Base-by-base conservation (phyloP, 2,329 filamentous ascomycete species). In the Blastomyces silverae region DNA sequence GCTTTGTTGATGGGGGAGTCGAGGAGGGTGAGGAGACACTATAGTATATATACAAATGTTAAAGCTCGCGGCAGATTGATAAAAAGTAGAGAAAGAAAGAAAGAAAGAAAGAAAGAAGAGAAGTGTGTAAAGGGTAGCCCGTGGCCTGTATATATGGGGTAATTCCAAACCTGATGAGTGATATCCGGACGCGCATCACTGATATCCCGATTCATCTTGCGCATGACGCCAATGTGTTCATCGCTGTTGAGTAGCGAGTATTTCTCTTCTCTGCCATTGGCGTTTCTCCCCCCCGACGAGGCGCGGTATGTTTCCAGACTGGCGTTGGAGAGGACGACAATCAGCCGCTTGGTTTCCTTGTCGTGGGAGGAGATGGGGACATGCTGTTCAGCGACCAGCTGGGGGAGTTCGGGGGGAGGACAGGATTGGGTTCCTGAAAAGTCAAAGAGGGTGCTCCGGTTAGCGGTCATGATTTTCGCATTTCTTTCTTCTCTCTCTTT, bases 1-100 rank as follows among this genome's bases (percentile, higher is more conserved):
- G 93, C 92, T 80, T 99, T 99, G 85, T 99, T 99, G 84, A 97
- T 89, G 59, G 94, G 94, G 25, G 94, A 99, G 77, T 99, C 94
- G 73, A 99, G 88, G 42, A 99, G 87, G 59, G 94, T 99, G 71
- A 99, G 87, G 61, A 99, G 87, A 78, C 94, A 99, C 94, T 99
- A 78, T 64, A 22, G 22, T 7, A 39, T 56, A 62, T 52, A 57
- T 59, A 44, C 58, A 59, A 44, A 31, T 44, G 25, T 15, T 62
- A 20, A 37, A 44, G n/a, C 52, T 17, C 10, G 25, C 31, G 20
- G 37, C 13, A 22, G 34, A 28, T 58, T 58, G 34, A 39, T 39
- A 22, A 44, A 44, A 15, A 11, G 2, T 42, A 42, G n/a, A 42
- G 8, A 39, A n/a, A 28, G 3, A 28, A 42, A 42, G 8, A 42